Evolutionary conservation across 2,329 filamentous ascomycete genomes (phyloP), one percentile per base, ranked within the genome.

Genomic region (Diaporthe humulicola): DNA sequence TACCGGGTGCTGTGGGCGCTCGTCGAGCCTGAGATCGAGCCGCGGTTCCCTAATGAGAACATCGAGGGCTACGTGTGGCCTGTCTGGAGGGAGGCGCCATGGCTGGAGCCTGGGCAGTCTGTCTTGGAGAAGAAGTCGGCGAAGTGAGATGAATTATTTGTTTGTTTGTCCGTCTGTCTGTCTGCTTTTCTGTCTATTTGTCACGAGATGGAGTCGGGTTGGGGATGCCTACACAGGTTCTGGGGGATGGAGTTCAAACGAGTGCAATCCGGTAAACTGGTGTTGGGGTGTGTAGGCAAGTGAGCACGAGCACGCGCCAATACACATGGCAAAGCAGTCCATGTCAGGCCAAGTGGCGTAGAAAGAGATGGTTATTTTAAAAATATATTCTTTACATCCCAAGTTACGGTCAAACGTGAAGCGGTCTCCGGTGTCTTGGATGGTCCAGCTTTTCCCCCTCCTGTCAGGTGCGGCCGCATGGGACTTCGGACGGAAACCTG

Each of bases 1-100:
- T 92, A 92, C 78, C 84, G 79, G 64, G 82, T 91, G 66, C 86
- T 92, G 69, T 90, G 85, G 77, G 84, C 87, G 14, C 78, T 85
- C 50, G 81, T 91, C 38, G 78, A 81, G 77, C 83, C 85, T n/a
- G 86, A 89, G 73, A 85, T 91, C 71, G 86, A 85, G 3, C 80
- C 84, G 42, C 84, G 87, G 60, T 87, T 84, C 82, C 80, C 81
- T 14, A 83, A 77, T 56, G 81, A 82, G 50, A 78, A 76, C 7
- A 82, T 80, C 15, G 84, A 82, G 70, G 84, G 84, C 48, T 83
- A 81, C 69, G 80, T 81, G 5, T 84, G 86, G 74, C 89, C 90
- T 0, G 86, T 86, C 72, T 91, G 90, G 90, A 83, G 79, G 57
- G 67, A 70, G 40, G 80, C 80, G 56, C 77, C 71, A 36, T 78